Base-by-base conservation (phyloP, 208 protist species). In the Trypanosoma lewisi region DNA sequence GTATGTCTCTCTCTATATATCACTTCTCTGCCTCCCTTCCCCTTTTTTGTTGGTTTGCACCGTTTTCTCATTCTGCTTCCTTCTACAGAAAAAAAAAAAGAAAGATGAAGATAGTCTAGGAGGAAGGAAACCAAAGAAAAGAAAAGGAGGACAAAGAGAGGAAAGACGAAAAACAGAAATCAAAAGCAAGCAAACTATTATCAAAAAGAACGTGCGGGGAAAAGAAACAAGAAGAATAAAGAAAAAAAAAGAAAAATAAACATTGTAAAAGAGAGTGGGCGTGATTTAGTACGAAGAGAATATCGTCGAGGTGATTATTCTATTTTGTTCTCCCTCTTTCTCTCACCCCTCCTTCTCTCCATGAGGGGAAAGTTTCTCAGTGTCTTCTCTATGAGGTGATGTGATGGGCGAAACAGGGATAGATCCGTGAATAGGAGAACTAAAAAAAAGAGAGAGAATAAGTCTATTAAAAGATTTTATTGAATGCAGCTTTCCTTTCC, bases 371-470 rank as follows among this genome's bases (percentile, higher is more conserved):
- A n/a, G n/a, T n/a, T n/a, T n/a, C n/a, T n/a, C n/a, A n/a, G n/a
- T n/a, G n/a, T n/a, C n/a, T n/a, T n/a, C n/a, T n/a, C n/a, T n/a
- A n/a, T n/a, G n/a, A n/a, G 37, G 7, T 34, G 9, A 39, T 4
- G 34, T 11, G 34, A 39, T 39, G 34, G 11, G 34, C 34, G 7
- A 58, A 42, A 58, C 36, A 58, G 34, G 34, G 19, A n/a, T 21
- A 49, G 5, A 49, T 19, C 12, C 16, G 19, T 21, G 16, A n/a
- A n/a, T 7, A 49, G 19, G n/a, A 19, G 44, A 49, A 49, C 4
- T 21, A 17, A 49, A 49, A 49, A 49, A 49, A 49, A 49, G n/a
- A 49, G 5, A 58, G 42, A 58, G 42, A 58, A 58, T 42, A 25
- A 42, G 8, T 33, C 12, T 8, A 19, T 33, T 19, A 54, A 25